Base-by-base conservation (phyloP, 108 stramenopile genomes). In the Cyclotella choctawhatcheeana region DNA sequence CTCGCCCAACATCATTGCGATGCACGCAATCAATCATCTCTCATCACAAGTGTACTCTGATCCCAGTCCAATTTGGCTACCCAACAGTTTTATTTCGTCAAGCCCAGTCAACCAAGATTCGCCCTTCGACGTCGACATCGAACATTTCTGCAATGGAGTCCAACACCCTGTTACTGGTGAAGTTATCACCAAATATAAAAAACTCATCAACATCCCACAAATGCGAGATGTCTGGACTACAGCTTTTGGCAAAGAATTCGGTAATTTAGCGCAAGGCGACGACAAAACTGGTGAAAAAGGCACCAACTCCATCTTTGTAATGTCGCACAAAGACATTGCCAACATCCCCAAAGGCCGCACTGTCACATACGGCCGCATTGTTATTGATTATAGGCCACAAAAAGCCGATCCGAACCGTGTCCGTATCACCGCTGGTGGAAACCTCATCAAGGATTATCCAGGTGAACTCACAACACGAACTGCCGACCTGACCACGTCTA, bases 391-490 rank as follows among this genome's bases (percentile, higher is more conserved):
- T 16, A 27, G 68, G 33, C 79, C 82, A 18, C 55, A 69, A 43
- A 77, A 84, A 33, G 70, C 20, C 6, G 60, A 74, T 10, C 66
- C 76, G 22, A 40, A 78, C 43, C 76, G 80, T 14, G 63, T 74
- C 25, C 71, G 76, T 5, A 37, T 77, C 26, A 86, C 79, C 1
- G 75, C 22, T 69, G 76, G 17, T 70, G 86, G 51, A 18, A 56
- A 84, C 32, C 67, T 34, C 1, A 67, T 86, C 54, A 47, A 79
- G n/a, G n/a, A n/a, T 13, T 82, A 71, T 66, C 53, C 54, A 29
- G 50, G 37, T 14, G 66, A 78, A 30, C 35, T 48, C 33, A 51
- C 52, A 6, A 55, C 54, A 12, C 21, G 26, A 27, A 55, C 54
- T 6, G 54, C 54, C 24, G 54, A 55, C n/a, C 54, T 55, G 3